Evolutionary conservation across 768 basidiomycete species (phyloP).

Genomic region (Tulasnella sp.): DNA sequence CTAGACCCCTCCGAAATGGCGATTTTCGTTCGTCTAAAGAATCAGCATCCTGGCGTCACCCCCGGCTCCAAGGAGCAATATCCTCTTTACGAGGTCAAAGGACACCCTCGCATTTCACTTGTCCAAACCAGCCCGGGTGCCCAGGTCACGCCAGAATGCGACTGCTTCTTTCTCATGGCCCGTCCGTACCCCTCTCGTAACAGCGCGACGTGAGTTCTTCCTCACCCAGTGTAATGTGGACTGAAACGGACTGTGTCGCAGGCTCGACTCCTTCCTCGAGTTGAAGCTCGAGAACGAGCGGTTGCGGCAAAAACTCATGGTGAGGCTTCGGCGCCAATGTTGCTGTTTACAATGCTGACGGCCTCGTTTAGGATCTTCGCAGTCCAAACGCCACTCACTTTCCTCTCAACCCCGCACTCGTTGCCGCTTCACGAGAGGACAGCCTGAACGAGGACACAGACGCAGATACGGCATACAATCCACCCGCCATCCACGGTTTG

Average conservation of each 20-base stretch:
- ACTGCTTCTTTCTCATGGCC: conserved; percentile 62
- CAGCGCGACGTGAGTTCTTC: conserved; percentile 43
- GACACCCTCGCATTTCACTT: conserved; percentile 41
- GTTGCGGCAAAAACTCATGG: conserved; percentile 41
- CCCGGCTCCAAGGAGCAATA: neutral
- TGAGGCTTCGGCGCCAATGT: neutral
- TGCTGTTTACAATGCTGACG: neutral
- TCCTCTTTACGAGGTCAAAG: conserved; percentile 59
- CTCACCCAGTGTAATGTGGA: neutral
- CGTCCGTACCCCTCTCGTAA: conserved; percentile 68
- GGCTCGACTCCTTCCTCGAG: conserved; percentile 44
- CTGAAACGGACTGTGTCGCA: neutral
- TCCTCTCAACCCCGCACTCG: conserved; percentile 7
- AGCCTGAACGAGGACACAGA: neutral
- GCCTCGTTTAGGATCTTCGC: too few relatives aligned
- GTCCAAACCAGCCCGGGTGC: conserved; percentile 16
- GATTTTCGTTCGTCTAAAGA: conserved; percentile 46
- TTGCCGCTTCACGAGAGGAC: neutral
- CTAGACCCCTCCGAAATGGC: conserved; percentile 34
- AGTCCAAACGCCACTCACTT: too few relatives aligned
- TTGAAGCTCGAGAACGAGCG: conserved; percentile 81
- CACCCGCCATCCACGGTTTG: conserved; percentile 3
- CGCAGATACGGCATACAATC: neutral
- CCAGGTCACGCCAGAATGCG: conserved; percentile 30
- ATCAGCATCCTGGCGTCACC: conserved; percentile 1